Evolutionary conservation across 2,329 filamentous ascomycete genomes (phyloP).

Genomic region (Arthrobotrys iridis): DNA sequence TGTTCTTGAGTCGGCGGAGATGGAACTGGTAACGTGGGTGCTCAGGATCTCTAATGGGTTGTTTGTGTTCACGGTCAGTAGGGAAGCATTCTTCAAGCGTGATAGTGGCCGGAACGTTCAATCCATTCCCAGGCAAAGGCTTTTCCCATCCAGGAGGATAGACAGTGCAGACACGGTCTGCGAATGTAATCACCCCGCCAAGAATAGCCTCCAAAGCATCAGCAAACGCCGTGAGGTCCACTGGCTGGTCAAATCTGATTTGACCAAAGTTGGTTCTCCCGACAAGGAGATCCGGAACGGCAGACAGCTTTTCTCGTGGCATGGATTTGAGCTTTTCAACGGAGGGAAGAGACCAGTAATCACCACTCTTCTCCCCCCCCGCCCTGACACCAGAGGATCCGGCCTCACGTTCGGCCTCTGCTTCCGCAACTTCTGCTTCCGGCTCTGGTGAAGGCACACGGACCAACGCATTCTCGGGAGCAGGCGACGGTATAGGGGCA

Average conservation of each 20-base stretch:
- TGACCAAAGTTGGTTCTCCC: constrained; percentile 83
- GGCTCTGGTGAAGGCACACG: constrained; percentile 68
- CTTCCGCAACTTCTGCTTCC: constrained; percentile 63
- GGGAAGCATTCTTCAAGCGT: constrained; percentile 94
- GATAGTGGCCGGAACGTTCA: constrained; percentile 91
- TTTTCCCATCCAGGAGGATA: constrained; percentile 80
- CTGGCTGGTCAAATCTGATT: constrained; percentile 81
- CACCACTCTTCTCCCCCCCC: constrained; percentile 71
- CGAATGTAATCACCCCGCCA: constrained; percentile 78
- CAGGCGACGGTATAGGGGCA: constrained; percentile 14
- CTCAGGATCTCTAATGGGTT: constrained; percentile 62
- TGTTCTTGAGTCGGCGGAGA: constrained; percentile 79
- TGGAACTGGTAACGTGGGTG: constrained; percentile 79
- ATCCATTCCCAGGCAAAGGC: constrained; percentile 82
- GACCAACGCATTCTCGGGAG: constrained; percentile 63
- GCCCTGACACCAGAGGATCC: constrained; percentile 11
- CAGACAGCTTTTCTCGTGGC: constrained; percentile 80
- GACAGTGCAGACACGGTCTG: constrained; percentile 83
- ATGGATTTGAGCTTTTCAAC: constrained; percentile 79
- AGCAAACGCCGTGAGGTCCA: constrained; percentile 80
- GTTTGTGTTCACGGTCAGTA: constrained; percentile 71
- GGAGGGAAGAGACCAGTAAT: constrained; percentile 85
- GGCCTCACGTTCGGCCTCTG: constrained; percentile 58
- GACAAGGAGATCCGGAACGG: constrained; percentile 78
- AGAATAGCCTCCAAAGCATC: constrained; percentile 79